Evolutionary conservation across 2,329 filamentous ascomycete species (phyloP).

Genomic region (Coniosporium tulheliwenetii): DNA sequence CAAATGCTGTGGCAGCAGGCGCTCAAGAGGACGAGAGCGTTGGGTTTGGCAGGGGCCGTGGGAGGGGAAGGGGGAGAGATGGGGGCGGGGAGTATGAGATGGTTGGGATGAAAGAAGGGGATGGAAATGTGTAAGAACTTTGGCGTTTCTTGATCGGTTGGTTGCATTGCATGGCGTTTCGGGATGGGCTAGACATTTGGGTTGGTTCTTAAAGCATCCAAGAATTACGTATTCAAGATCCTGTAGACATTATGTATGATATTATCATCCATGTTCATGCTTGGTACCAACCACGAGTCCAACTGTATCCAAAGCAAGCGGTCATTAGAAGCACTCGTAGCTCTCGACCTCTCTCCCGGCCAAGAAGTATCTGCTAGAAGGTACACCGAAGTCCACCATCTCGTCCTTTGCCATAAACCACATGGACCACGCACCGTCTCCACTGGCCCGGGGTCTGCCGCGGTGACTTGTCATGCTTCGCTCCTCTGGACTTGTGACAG

Average conservation of each 20-base stretch:
- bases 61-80: conserved; percentile 25
- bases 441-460: neutral
- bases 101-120: conserved; percentile 25
- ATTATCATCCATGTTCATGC: no score
- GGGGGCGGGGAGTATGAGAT: conserved; percentile 32
- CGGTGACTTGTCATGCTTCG: conserved; percentile 1
- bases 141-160: conserved; percentile 1
- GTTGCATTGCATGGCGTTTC: conserved; percentile 15
- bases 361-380: conserved; percentile 14
- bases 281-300: no score
- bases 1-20: neutral
- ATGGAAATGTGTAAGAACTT: conserved; percentile 16
- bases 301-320: no score
- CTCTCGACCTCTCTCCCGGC: conserved; percentile 17
- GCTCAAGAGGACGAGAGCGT: conserved; percentile 9
- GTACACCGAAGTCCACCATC: conserved; percentile 14
- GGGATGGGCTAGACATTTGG: conserved; percentile 2
- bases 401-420: conserved; percentile 16
- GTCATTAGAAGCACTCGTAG: conserved; percentile 17
- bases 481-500: conserved; percentile 7
- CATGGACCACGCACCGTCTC: conserved; percentile 7
- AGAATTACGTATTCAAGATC: no score
- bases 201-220: neutral
- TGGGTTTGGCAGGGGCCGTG: conserved; percentile 22
- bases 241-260: no score